These are phyloP conservation scores for Hymenoscyphus salicellus DNA, from an alignment of 2,329 filamentous ascomycete species.

Conservation along the genomic window DNA sequence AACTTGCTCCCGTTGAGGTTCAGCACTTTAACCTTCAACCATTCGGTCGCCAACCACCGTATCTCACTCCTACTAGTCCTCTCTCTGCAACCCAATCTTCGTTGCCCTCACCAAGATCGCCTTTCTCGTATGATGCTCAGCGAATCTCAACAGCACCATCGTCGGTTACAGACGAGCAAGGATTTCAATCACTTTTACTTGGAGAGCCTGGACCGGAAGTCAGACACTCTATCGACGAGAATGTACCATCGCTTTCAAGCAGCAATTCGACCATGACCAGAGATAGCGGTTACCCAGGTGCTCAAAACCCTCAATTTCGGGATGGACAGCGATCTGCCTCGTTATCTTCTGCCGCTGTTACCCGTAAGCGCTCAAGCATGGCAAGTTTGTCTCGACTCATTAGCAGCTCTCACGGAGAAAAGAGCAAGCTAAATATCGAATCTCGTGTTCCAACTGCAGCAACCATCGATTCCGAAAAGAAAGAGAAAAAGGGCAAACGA, in stretches of 20 bases:
- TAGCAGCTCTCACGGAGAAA: constrained; percentile 70
- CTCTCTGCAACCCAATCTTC: constrained; percentile 56
- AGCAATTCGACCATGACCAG: constrained; percentile 74
- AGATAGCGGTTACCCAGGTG: constrained; percentile 51
- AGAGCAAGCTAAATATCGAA: constrained; percentile 71
- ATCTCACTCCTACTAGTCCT: constrained; percentile 57
- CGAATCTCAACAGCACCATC: constrained; percentile 73
- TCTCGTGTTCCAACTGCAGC: constrained; percentile 45
- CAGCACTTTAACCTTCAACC: constrained; percentile 43
- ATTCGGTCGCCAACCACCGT: constrained; percentile 23
- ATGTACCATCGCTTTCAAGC: constrained; percentile 68
- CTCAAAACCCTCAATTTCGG: constrained; percentile 45
- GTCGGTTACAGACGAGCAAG: constrained; percentile 68
- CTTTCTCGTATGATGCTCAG: constrained; percentile 68
- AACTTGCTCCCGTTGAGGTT: constrained; percentile 52
- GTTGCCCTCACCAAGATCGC: constrained; percentile 63
- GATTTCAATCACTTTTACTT: constrained; percentile 67
- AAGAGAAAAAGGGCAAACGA: constrained; percentile 64
- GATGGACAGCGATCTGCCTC: constrained; percentile 60
- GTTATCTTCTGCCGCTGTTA: constrained; percentile 60
- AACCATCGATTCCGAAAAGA: constrained; percentile 56
- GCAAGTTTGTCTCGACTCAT: constrained; percentile 75
- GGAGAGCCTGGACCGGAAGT: constrained; percentile 71
- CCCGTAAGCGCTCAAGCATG: constrained; percentile 70
- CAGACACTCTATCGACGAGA: constrained; percentile 67